Percentiles rank a stretch among this genome's conserved stretches.
These are phyloP conservation scores for Diaporthe caulivora DNA, from an alignment of 2,329 filamentous ascomycete genomes.

Conservation along the genomic window DNA sequence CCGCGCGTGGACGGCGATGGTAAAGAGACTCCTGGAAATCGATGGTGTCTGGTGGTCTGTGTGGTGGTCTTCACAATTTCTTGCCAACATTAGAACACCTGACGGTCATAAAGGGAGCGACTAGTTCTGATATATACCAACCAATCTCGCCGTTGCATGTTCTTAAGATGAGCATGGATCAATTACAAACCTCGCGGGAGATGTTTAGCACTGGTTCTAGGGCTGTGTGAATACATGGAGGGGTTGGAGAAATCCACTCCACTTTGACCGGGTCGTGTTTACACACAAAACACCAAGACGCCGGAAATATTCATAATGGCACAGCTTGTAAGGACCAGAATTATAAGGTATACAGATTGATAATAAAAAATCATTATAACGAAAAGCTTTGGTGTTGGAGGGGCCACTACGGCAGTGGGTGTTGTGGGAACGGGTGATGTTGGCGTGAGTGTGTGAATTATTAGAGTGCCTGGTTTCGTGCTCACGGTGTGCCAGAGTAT, in stretches of 20 bases:
- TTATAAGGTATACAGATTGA: neutral
- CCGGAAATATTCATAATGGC: neutral
- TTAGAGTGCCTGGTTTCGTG: too few species aligned
- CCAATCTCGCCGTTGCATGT: neutral
- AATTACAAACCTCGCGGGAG: neutral
- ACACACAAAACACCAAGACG: neutral
- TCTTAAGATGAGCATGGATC: neutral
- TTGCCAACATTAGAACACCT: neutral
- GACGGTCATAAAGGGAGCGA: neutral
- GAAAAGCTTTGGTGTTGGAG: too few species aligned
- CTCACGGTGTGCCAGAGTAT: too few species aligned
- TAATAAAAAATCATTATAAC: neutral
- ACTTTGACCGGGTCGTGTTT: neutral
- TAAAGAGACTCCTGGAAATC: neutral
- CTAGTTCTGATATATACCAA: too few species aligned
- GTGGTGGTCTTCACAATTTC: neutral
- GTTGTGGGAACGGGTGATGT: too few species aligned
- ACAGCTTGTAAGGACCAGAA: neutral
- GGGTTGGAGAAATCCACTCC: neutral
- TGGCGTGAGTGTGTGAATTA: too few species aligned
- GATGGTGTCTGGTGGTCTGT: neutral
- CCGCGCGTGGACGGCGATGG: too few species aligned
- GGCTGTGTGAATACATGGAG: neutral
- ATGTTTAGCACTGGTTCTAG: neutral
- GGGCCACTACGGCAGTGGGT: too few species aligned